Conservation (phyloP, 306 rosid genomes). For the Inga oerstediana region DNA sequence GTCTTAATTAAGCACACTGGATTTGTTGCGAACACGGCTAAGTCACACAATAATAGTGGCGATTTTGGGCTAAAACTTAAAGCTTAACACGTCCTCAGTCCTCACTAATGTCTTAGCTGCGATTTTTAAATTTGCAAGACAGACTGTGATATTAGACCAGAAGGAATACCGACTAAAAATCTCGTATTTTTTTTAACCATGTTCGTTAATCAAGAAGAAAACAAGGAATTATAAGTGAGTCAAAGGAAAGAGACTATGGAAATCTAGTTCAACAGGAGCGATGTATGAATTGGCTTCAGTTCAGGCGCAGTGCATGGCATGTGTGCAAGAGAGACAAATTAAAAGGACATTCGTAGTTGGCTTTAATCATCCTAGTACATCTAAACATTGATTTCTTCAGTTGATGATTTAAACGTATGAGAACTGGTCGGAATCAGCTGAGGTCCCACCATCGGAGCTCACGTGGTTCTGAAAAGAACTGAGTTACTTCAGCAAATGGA, state of each 20-base stretch:
- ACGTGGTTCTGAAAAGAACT: neutral
- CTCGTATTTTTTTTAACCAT: neutral
- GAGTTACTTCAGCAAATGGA: neutral
- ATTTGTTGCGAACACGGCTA: neutral
- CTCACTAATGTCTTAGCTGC: too few relatives aligned
- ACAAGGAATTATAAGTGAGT: neutral
- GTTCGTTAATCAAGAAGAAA: neutral
- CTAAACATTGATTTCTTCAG: neutral
- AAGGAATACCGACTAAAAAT: neutral
- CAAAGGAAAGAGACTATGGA: neutral
- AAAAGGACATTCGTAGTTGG: neutral
- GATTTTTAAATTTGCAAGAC: neutral
- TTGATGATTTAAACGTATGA: neutral
- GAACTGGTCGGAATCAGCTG: neutral
- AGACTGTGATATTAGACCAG: neutral
- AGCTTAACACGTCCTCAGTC: neutral
- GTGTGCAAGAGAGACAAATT: neutral
- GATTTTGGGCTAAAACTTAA: neutral
- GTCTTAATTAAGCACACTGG: neutral
- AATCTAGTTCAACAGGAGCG: neutral
- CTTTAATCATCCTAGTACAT: neutral
- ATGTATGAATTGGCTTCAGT: neutral
- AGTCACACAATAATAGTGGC: neutral
- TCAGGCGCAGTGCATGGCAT: neutral
- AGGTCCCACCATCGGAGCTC: constrained; percentile 10